A percentile compares a stretch with the other conserved stretches of the same genome.
Evolutionary conservation across 2,329 filamentous ascomycete species (phyloP).

Genomic region (Alternaria arbusti): DNA sequence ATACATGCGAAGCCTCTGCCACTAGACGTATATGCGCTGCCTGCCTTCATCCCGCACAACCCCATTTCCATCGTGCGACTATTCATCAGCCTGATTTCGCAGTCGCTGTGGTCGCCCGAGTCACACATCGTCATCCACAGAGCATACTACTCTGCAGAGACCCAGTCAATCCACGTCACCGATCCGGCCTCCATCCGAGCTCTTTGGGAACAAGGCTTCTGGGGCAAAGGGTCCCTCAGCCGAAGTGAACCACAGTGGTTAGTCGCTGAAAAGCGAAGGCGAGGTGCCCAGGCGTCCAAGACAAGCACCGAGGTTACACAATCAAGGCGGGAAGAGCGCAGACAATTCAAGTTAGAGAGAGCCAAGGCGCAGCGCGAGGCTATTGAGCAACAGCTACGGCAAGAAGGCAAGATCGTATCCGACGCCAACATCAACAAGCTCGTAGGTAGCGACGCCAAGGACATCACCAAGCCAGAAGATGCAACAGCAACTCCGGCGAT

Average conservation of each 20-base stretch:
- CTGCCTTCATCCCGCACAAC: conserved; percentile 88
- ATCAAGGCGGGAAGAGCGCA: conserved; percentile 78
- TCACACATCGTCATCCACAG: conserved; percentile 71
- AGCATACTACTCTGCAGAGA: conserved; percentile 81
- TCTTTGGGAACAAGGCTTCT: conserved; percentile 97
- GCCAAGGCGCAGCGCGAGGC: conserved; percentile 86
- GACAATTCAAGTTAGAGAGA: conserved; percentile 86
- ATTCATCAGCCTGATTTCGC: conserved; percentile 76
- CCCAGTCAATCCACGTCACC: conserved; percentile 82
- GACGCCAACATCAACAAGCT: conserved; percentile 36
- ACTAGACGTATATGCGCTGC: conserved; percentile 81
- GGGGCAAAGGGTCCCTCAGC: conserved; percentile 90
- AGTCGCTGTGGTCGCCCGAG: conserved; percentile 69
- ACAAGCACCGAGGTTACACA: conserved; percentile 85
- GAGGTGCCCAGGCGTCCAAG: conserved; percentile 66
- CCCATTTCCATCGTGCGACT: conserved; percentile 86
- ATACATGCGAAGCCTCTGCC: conserved; percentile 85
- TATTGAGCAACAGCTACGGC: conserved; percentile 73
- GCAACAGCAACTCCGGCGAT: conserved; percentile 20
- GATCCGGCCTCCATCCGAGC: conserved; percentile 77
- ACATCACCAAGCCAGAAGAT: conserved; percentile 21
- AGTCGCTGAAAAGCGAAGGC: conserved; percentile 76
- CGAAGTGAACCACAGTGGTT: conserved; percentile 96
- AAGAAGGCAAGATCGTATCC: conserved; percentile 54
- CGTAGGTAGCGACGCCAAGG: conserved; percentile 35